These are phyloP conservation scores for Taxawa tesnikishii DNA, from an alignment of 2,329 filamentous ascomycete species.

Conservation along the genomic window DNA sequence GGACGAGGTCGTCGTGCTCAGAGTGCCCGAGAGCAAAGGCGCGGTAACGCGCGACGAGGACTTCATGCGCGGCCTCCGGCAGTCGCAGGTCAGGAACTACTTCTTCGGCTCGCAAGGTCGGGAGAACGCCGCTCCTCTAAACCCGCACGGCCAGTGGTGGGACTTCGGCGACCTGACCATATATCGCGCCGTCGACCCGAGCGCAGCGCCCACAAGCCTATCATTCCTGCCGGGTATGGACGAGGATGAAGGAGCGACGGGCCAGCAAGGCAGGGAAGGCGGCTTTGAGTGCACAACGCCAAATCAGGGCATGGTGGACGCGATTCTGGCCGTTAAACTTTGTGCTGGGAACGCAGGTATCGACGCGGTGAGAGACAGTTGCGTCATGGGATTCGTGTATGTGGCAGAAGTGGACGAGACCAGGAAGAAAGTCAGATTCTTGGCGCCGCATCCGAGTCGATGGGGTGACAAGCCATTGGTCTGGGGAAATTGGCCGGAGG, in stretches of 20 bases:
- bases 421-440: conserved; percentile 64
- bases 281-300: conserved; percentile 44
- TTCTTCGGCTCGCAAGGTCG: conserved; percentile 77
- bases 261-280: neutral
- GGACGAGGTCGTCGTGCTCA: conserved; percentile 62
- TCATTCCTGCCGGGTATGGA: conserved; percentile 28
- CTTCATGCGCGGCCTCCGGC: conserved; percentile 62
- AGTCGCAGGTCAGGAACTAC: conserved; percentile 76
- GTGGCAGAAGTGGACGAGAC: conserved; percentile 84
- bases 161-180: conserved; percentile 64
- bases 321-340: conserved; percentile 74
- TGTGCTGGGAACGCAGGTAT: conserved; percentile 51
- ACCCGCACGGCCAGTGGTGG: conserved; percentile 76
- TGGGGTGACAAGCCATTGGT: conserved; percentile 70
- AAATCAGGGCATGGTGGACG: conserved; percentile 60
- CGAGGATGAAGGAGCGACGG: conserved; percentile 22
- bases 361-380: conserved; percentile 64
- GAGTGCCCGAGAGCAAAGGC: conserved; percentile 74
- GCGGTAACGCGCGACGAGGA: conserved; percentile 62
- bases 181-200: conserved; percentile 28
- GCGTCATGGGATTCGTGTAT: conserved; percentile 86
- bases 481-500: conserved; percentile 78
- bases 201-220: conserved; percentile 8
- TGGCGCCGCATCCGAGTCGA: conserved; percentile 73
- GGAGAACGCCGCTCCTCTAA: conserved; percentile 70